Evolutionary conservation across 225 moss, liverwort and hornwort species (phyloP).

Genomic region (Marchantia polymorpha): DNA sequence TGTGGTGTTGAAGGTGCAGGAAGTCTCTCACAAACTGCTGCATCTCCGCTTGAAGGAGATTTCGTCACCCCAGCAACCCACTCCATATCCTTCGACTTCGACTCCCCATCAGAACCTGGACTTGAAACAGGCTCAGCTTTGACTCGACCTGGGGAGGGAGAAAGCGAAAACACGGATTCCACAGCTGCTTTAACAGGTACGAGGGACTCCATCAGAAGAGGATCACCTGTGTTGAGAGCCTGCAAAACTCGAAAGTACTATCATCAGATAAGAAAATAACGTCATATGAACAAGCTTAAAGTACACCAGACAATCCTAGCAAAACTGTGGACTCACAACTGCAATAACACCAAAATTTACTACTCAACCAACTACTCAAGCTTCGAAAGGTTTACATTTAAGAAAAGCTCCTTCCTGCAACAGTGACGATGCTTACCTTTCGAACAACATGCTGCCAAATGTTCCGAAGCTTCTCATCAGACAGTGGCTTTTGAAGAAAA

Average conservation of each 20-base stretch:
- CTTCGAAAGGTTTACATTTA: background rate
- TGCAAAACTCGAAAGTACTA: slow-evolving; percentile 8
- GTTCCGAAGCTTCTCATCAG: slow-evolving; percentile 47
- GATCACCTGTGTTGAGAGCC: slow-evolving; percentile 46
- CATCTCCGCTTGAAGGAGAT: slow-evolving; percentile 31
- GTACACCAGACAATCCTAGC: background rate
- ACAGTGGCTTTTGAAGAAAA: slow-evolving; percentile 49
- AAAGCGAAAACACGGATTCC: slow-evolving; percentile 37
- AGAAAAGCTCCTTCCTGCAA: background rate
- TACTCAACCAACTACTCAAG: background rate
- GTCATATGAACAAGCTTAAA: background rate
- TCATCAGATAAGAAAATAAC: background rate
- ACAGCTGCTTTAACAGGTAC: slow-evolving; percentile 33
- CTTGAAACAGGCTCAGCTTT: slow-evolving; percentile 30
- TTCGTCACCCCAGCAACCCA: slow-evolving; percentile 14
- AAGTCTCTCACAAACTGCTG: slow-evolving; percentile 40
- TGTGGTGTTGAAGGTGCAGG: slow-evolving; percentile 47
- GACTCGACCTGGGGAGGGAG: slow-evolving; percentile 17
- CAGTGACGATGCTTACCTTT: slow-evolving; percentile 24
- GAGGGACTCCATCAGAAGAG: slow-evolving; percentile 39
- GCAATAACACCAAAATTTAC: background rate
- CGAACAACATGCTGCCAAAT: slow-evolving; percentile 52
- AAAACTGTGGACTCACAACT: background rate
- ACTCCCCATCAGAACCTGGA: slow-evolving; percentile 8
- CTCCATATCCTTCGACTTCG: slow-evolving; percentile 20